phyloP scores from a whole-genome alignment of 306 rosid species.

The Pachyrhizus erosus region DNA sequence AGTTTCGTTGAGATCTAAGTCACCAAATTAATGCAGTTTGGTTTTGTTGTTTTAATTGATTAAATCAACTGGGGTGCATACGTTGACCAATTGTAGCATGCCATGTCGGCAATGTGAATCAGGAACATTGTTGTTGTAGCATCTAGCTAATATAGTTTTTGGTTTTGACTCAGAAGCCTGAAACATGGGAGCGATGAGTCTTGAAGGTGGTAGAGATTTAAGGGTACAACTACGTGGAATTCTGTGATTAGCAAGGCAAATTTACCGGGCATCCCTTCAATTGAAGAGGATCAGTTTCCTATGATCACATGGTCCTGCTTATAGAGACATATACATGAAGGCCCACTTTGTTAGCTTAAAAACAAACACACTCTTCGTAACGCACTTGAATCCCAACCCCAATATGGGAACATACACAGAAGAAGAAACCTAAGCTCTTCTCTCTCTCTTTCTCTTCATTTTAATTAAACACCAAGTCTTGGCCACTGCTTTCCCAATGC shows the following conservation, averaged over 20 bases:
- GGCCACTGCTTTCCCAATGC: conserved; percentile 71
- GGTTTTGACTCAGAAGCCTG: conserved; percentile 36
- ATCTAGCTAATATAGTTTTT: too few relatives aligned
- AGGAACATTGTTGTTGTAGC: neutral
- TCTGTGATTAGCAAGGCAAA: conserved; percentile 43
- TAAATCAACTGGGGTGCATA: neutral
- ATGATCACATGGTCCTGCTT: conserved; percentile 83
- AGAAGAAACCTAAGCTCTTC: conserved; percentile 43
- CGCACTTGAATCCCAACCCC: conserved; percentile 83
- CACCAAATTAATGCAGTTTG: neutral
- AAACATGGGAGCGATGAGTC: conserved; percentile 51
- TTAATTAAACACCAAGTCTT: conserved; percentile 50
- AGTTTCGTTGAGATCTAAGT: conserved; percentile 44
- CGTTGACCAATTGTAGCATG: conserved; percentile 44
- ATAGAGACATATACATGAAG: conserved; percentile 74
- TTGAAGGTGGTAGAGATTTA: conserved; percentile 25
- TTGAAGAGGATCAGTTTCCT: conserved; percentile 49
- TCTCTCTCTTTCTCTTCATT: neutral
- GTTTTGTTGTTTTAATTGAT: conserved; percentile 9
- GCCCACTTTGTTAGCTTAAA: conserved; percentile 86
- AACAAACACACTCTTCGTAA: conserved; percentile 65
- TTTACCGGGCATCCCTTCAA: neutral
- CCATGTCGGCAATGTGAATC: conserved; percentile 40
- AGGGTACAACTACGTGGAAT: conserved; percentile 48
- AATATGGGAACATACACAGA: conserved; percentile 73